Evolutionary conservation across 129 eudicot species (phyloP).

Genomic region (Oenanthe sinensis): DNA sequence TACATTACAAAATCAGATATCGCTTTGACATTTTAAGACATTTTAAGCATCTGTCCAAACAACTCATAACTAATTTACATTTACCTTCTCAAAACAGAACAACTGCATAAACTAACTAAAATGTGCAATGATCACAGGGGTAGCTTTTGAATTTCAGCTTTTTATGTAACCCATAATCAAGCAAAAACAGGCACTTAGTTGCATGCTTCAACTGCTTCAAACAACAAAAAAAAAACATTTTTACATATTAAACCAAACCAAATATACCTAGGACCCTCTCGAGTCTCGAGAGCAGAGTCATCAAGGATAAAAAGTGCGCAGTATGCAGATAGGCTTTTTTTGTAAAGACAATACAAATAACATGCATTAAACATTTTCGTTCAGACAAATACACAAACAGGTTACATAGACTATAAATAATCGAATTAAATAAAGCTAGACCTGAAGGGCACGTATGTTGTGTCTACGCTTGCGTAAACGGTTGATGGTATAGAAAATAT

Average conservation of each 20-base stretch:
- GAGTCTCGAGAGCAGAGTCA: no score
- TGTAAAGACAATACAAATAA: not conserved
- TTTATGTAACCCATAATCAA: no score
- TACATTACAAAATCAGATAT: not conserved
- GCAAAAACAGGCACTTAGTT: no score
- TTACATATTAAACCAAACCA: no score
- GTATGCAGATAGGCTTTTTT: no score
- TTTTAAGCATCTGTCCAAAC: not conserved
- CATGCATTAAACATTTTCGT: not conserved
- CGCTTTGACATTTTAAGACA: not conserved
- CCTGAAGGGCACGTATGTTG: slow-evolving; percentile 87
- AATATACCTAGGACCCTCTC: no score
- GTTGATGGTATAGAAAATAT: slow-evolving; percentile 68
- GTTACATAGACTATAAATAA: not conserved
- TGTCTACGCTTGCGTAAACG: slow-evolving; percentile 64
- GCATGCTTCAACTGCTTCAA: no score
- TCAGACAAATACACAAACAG: not conserved
- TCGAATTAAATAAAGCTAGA: not conserved
- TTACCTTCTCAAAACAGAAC: not conserved
- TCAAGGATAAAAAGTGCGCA: no score
- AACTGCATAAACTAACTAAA: not conserved
- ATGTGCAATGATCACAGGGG: not conserved
- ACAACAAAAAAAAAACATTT: no score
- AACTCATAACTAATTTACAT: not conserved
- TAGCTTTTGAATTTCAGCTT: no score